These are phyloP conservation scores for Paecilomyces variotii DNA, from an alignment of 2,329 filamentous ascomycete genomes.

Conservation along the genomic window DNA sequence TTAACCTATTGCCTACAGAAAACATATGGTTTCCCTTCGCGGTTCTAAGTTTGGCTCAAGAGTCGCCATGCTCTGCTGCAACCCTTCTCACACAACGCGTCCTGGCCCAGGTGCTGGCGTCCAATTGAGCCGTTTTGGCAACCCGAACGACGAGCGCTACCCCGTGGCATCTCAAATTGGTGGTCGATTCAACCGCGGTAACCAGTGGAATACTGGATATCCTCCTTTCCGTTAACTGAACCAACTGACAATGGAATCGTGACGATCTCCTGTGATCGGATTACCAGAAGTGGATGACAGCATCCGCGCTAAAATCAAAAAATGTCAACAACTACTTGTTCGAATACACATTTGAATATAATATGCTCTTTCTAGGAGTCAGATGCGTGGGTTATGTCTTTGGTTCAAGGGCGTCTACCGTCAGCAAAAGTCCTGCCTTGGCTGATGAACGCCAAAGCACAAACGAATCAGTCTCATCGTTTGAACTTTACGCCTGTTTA, in stretches of 20 bases:
- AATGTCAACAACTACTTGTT: neutral
- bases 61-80: slow-evolving; percentile 97
- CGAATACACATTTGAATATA: neutral
- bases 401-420: slow-evolving; percentile 11
- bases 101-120: slow-evolving; percentile 75
- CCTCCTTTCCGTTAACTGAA: slow-evolving; percentile 27
- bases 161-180: slow-evolving; percentile 30
- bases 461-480: slow-evolving; percentile 10
- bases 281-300: neutral
- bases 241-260: neutral
- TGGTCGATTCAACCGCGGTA: slow-evolving; percentile 26
- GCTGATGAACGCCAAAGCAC: slow-evolving; percentile 10
- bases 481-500: slow-evolving; percentile 18
- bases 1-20: slow-evolving; percentile 38
- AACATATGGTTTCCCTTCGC: slow-evolving; percentile 98
- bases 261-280: neutral
- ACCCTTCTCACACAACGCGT: slow-evolving; percentile 79
- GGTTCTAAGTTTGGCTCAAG: slow-evolving; percentile 98
- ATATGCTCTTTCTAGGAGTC: slow-evolving; percentile 13
- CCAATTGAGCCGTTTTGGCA: slow-evolving; percentile 52
- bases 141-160: slow-evolving; percentile 38
- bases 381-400: slow-evolving; percentile 12
- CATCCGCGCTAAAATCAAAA: neutral
- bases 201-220: slow-evolving; percentile 30
- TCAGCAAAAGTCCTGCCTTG: slow-evolving; percentile 16